These are phyloP conservation scores for Trypanosoma avium DNA, from an alignment of 208 protist genomes.

Conservation along the genomic window DNA sequence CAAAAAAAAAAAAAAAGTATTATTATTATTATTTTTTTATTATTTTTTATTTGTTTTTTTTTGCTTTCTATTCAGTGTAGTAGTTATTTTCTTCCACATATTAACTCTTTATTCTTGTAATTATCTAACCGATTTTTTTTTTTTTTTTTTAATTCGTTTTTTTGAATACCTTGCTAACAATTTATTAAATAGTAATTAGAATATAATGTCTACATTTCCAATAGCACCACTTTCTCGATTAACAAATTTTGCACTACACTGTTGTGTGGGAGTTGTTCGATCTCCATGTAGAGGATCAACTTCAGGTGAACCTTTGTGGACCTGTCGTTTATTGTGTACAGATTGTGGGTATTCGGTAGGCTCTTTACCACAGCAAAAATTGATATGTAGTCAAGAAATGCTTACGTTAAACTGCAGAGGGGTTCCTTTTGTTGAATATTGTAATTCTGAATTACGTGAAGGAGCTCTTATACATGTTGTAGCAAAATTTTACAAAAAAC, in stretches of 20 bases:
- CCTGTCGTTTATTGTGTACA: conserved; percentile 69
- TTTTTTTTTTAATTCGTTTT: conserved; percentile 18
- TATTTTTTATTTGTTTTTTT: too few relatives aligned
- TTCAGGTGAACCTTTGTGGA: conserved; percentile 71
- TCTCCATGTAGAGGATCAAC: conserved; percentile 57
- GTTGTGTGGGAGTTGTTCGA: conserved; percentile 78
- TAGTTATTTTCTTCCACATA: too few relatives aligned
- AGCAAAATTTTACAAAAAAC: conserved; percentile 72
- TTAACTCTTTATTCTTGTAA: too few relatives aligned
- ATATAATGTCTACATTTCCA: conserved; percentile 5
- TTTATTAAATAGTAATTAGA: too few relatives aligned
- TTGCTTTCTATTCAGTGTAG: too few relatives aligned
- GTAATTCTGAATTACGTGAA: conserved; percentile 46
- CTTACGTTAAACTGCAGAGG: conserved; percentile 64
- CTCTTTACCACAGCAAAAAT: conserved; percentile 3
- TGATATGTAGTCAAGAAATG: conserved; percentile 40
- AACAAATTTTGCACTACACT: conserved; percentile 35
- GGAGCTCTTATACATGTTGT: conserved; percentile 80
- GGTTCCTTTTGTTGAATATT: conserved; percentile 48
- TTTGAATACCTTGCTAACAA: too few relatives aligned
- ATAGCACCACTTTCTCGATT: not conserved
- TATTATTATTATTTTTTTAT: too few relatives aligned
- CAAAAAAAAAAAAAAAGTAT: too few relatives aligned
- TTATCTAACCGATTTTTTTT: too few relatives aligned
- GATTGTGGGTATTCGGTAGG: conserved; percentile 53